Evolutionary conservation across 495 filamentous ascomycete genomes (phyloP).

Genomic region (Xanthoparmelia taractica): DNA sequence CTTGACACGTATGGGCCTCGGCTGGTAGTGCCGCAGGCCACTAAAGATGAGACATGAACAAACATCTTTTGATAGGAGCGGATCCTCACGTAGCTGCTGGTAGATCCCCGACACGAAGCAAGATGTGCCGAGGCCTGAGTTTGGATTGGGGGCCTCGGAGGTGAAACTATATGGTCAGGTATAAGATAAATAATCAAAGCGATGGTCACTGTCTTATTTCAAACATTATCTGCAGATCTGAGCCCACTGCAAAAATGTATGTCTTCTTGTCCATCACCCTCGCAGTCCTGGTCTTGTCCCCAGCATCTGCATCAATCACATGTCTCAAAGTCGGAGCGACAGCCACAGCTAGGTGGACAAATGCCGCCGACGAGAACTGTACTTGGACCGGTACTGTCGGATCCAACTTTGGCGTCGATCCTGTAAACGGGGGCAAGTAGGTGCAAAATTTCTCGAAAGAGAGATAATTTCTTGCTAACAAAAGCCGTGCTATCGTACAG

Average conservation of each 20-base stretch:
- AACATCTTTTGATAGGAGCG: slow-evolving; percentile 1
- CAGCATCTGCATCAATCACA: slow-evolving; percentile 11
- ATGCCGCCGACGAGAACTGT: slow-evolving; percentile 10
- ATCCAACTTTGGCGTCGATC: slow-evolving; percentile 20
- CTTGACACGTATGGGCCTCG: neutral
- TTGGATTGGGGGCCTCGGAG: neutral
- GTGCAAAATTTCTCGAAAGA: neutral
- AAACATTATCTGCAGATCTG: neutral
- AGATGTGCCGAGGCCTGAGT: neutral
- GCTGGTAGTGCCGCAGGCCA: neutral
- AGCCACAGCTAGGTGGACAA: slow-evolving; percentile 21
- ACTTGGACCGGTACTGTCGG: slow-evolving; percentile 21
- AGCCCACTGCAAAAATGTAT: neutral
- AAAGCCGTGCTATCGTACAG: slow-evolving; percentile 1
- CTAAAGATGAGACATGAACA: neutral
- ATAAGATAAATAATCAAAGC: neutral
- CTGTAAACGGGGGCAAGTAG: slow-evolving; percentile 18
- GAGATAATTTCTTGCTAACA: neutral
- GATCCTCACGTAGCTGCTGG: neutral
- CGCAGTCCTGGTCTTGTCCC: neutral
- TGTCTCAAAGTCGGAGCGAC: slow-evolving; percentile 16
- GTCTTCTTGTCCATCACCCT: neutral
- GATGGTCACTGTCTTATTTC: neutral
- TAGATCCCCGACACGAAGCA: neutral
- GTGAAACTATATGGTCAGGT: neutral